These are phyloP conservation scores for Parascedosporium putredinis DNA, from an alignment of 2,329 filamentous ascomycete genomes.

Conservation along the genomic window DNA sequence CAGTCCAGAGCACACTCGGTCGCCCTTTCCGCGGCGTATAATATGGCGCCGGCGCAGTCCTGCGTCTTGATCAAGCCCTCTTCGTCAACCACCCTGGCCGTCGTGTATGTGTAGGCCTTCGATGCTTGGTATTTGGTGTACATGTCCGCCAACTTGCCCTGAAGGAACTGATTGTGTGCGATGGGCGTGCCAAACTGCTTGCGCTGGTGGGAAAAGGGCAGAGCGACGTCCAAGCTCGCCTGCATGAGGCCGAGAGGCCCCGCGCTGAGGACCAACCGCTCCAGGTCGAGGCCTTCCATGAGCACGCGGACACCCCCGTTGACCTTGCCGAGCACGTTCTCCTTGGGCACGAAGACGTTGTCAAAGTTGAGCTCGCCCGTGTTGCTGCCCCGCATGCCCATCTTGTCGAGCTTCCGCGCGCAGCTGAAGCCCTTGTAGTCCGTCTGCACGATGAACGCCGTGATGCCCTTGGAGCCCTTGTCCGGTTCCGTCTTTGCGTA, in stretches of 20 bases:
- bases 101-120: slow-evolving; percentile 77
- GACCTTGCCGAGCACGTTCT: slow-evolving; percentile 69
- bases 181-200: slow-evolving; percentile 83
- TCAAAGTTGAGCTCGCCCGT: slow-evolving; percentile 92
- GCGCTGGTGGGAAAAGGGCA: slow-evolving; percentile 82
- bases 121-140: slow-evolving; percentile 85
- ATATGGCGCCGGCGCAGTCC: slow-evolving; percentile 87
- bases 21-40: slow-evolving; percentile 85
- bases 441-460: slow-evolving; percentile 80
- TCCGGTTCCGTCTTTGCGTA: slow-evolving; percentile 89
- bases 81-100: slow-evolving; percentile 72
- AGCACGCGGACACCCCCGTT: slow-evolving; percentile 81
- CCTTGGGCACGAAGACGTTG: slow-evolving; percentile 74
- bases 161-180: slow-evolving; percentile 84
- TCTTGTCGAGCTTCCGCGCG: slow-evolving; percentile 87
- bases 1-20: slow-evolving; percentile 80
- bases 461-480: slow-evolving; percentile 79
- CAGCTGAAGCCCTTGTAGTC: slow-evolving; percentile 67
- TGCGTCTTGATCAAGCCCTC: slow-evolving; percentile 64
- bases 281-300: slow-evolving; percentile 93
- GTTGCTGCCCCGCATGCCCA: slow-evolving; percentile 95
- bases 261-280: slow-evolving; percentile 81
- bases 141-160: slow-evolving; percentile 93
- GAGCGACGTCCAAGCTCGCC: slow-evolving; percentile 69
- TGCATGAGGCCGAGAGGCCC: slow-evolving; percentile 94